phyloP scores from a whole-genome alignment of 176 grass and related monocot species.

The Echinochloa phyllopogon region DNA sequence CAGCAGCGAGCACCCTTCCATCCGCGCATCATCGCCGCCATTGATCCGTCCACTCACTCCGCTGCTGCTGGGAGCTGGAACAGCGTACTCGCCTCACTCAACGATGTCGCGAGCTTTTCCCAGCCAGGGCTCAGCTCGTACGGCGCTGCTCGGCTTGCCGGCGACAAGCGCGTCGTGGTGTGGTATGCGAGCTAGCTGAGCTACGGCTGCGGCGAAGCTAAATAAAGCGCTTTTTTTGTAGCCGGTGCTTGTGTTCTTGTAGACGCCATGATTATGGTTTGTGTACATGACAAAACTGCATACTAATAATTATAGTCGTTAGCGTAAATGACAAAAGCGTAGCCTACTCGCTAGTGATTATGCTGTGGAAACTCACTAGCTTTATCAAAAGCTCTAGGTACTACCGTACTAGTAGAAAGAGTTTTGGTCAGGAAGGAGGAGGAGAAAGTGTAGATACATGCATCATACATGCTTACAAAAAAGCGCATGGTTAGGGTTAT shows the following conservation, averaged over 20 bases:
- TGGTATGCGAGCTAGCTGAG: background rate
- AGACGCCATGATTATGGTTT: constrained; percentile 42
- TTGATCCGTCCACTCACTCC: constrained; percentile 20
- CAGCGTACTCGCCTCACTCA: constrained; percentile 5
- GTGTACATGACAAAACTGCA: constrained; percentile 27
- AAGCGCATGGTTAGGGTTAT: constrained; percentile 18
- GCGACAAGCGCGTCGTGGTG: background rate
- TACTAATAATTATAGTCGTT: constrained; percentile 25
- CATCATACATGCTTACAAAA: constrained; percentile 14
- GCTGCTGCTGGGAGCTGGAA: background rate
- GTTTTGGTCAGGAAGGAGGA: background rate
- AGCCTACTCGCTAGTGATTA: background rate
- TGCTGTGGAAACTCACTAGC: constrained; percentile 15
- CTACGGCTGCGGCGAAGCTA: background rate
- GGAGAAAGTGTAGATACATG: background rate
- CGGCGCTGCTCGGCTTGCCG: constrained; percentile 33
- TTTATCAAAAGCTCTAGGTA: constrained; percentile 27
- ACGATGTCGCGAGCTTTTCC: constrained; percentile 39
- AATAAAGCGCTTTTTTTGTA: constrained; percentile 43
- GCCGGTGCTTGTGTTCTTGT: constrained; percentile 2
- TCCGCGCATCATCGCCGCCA: background rate
- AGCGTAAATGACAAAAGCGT: constrained; percentile 17
- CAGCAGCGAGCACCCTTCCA: background rate
- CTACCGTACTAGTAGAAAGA: background rate
- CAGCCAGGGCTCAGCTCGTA: background rate